Evolutionary conservation across 2,329 filamentous ascomycete species (phyloP).

Genomic region (Xylariaceae sp.): DNA sequence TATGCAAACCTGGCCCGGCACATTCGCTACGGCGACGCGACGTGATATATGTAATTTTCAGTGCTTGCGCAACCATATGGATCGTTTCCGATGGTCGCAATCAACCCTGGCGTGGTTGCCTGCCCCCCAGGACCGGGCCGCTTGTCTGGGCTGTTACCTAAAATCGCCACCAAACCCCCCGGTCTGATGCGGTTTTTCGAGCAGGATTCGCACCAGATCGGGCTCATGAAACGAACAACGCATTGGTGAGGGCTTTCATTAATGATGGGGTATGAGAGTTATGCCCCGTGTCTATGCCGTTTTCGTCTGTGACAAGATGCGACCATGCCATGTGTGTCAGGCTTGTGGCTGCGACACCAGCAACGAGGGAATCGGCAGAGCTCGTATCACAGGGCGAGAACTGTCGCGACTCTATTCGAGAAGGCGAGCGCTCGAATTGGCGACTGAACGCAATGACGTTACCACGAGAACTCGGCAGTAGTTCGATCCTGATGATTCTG

Average conservation of each 20-base stretch:
- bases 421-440: background rate
- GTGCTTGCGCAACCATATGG: conserved; percentile 3
- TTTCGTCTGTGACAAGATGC: conserved; percentile 8
- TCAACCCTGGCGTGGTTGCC: background rate
- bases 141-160: background rate
- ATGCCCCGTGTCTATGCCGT: background rate
- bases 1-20: conserved; percentile 2
- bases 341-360: conserved; percentile 9
- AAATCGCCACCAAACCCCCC: background rate
- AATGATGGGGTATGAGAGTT: background rate
- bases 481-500: background rate
- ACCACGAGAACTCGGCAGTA: conserved; percentile 4
- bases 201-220: background rate
- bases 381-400: background rate
- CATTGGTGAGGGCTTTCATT: background rate
- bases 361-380: conserved; percentile 7
- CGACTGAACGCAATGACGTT: conserved; percentile 1
- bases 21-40: conserved; percentile 15
- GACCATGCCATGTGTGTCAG: conserved; percentile 3
- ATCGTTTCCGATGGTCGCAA: background rate
- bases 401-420: background rate
- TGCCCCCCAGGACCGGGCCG: background rate
- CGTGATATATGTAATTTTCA: background rate
- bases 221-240: background rate
- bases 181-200: background rate